Base-by-base conservation (phyloP, 1,139 yeast genomes). In the Scheffersomyces cryptocercus region DNA sequence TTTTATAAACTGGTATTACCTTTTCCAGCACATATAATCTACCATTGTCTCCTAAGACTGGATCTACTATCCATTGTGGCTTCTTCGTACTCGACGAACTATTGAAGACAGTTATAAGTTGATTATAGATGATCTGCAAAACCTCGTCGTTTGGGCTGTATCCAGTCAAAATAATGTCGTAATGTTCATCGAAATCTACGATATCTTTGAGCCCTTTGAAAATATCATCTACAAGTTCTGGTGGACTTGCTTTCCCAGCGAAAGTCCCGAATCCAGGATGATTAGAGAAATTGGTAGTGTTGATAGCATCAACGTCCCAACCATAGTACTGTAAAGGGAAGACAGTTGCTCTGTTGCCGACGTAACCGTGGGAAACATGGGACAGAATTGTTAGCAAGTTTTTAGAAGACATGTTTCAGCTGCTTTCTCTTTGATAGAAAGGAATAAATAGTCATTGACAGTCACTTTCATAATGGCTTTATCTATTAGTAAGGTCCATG, bases 261-360 rank as follows among this genome's bases (percentile, higher is more conserved):
- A 76, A 75, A 33, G 61, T 48, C 3, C 91, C 93, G 59, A 87
- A 87, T 0, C 88, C 96, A 0, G 96, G 88, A 63, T 88, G 96
- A 56, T 88, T 88, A 9, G 93, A 84, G 53, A 81, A 84, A 54
- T 86, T 84, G 20, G 88, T 93, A 2, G 95, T 85, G 59, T 88
- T 87, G 49, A 88, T 62, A 9, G 78, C 82, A 60, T 88, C 96
- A 10, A 87, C 95, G 54, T 89, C 88, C 95, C 96, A 89, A 3
- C 93, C 93, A 9, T 73, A 65, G 43, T 74, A 75, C 56, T 88
- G 96, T 10, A 88, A 65, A 0, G 96, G 95, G 61, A 88, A 86
- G 0, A 88, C 82, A 8, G 53, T 52, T n/a, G 58, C 56, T 12
- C 61, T 32, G 49, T 53, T 53, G 8, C 56, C 55, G 20, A 53